Evolutionary conservation across 805 yeast genomes (phyloP).

Genomic region (Candida taoyuanica): DNA sequence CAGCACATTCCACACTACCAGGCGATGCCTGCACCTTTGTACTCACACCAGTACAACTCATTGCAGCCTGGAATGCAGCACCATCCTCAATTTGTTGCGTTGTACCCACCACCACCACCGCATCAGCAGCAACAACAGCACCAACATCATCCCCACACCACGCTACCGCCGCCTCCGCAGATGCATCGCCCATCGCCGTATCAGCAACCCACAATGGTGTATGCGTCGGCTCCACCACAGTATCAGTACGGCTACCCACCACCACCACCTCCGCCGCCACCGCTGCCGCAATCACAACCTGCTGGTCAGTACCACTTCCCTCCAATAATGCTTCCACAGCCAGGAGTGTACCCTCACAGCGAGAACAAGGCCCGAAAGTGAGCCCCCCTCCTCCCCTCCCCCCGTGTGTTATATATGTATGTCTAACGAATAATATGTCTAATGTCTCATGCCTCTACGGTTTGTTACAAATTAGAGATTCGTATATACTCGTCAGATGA

Average conservation of each 20-base stretch:
- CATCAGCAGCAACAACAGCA: background rate
- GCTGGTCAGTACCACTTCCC: background rate
- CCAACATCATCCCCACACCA: background rate
- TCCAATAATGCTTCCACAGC: constrained; percentile 1
- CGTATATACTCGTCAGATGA: constrained; percentile 1
- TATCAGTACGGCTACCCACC: background rate
- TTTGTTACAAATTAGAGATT: too few species aligned
- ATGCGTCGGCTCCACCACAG: background rate
- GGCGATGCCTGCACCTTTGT: too few species aligned
- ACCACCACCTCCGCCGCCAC: background rate
- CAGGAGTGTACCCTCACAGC: background rate
- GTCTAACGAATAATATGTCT: background rate
- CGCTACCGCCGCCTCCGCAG: background rate
- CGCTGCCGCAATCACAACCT: background rate
- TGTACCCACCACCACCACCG: background rate
- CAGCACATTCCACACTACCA: background rate
- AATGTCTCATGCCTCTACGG: too few species aligned
- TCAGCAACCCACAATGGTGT: background rate
- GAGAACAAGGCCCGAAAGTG: background rate
- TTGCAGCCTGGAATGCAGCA: background rate
- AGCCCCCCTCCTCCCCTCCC: background rate
- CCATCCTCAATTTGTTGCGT: background rate
- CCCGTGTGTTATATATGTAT: background rate
- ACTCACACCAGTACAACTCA: background rate
- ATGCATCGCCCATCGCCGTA: background rate